These are phyloP conservation scores for Moricandia arvensis DNA, from an alignment of 345 rosid species.

Conservation along the genomic window DNA sequence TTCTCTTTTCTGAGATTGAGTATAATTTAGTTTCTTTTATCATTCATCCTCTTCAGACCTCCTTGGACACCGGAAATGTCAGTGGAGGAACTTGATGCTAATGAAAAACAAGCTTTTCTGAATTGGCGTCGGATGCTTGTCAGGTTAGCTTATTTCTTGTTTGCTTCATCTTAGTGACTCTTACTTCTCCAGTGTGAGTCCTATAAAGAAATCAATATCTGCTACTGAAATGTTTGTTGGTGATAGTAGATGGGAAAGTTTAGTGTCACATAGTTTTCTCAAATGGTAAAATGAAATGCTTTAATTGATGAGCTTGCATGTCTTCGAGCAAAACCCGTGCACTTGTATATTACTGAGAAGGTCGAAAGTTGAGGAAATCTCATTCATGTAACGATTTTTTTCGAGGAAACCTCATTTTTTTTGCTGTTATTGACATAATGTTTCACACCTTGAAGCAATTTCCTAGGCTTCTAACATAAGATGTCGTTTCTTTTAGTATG, in stretches of 20 bases:
- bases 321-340: too few relatives aligned
- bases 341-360: not conserved
- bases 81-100: conserved; percentile 71
- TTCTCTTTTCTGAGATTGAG: not conserved
- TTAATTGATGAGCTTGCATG: too few relatives aligned
- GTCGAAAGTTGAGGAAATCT: not conserved
- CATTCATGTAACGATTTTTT: too few relatives aligned
- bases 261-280: not conserved
- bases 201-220: not conserved
- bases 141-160: conserved; percentile 43
- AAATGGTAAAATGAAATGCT: not conserved
- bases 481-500: not conserved
- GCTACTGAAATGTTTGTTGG: not conserved
- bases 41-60: conserved; percentile 45
- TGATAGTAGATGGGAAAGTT: not conserved
- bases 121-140: conserved; percentile 83
- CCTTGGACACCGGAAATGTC: conserved; percentile 73
- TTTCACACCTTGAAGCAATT: not conserved
- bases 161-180: not conserved
- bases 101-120: conserved; percentile 68
- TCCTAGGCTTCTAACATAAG: not conserved
- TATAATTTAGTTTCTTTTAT: not conserved
- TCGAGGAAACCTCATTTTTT: too few relatives aligned
- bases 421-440: not conserved
- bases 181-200: not conserved